Evolutionary conservation across 2,329 filamentous ascomycete genomes (phyloP).

Genomic region (Stagonosporopsis chrysanthemi): DNA sequence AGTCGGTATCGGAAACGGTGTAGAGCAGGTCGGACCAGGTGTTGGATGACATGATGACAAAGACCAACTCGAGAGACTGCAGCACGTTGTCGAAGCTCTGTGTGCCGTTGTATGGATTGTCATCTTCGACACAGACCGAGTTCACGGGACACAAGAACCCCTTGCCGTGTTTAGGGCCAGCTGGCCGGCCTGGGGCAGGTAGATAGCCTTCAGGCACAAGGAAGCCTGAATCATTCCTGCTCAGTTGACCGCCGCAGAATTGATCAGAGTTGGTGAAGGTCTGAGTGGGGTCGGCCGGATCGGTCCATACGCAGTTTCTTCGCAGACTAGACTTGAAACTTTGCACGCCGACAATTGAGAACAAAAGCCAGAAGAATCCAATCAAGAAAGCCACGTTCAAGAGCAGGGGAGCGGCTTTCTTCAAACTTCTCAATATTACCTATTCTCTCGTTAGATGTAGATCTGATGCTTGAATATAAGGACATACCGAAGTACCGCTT

Average conservation of each 20-base stretch:
- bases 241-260: slow-evolving; percentile 86
- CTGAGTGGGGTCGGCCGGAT: slow-evolving; percentile 54
- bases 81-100: slow-evolving; percentile 95
- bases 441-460: slow-evolving; percentile 44
- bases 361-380: slow-evolving; percentile 96
- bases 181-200: slow-evolving; percentile 50
- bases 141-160: slow-evolving; percentile 87
- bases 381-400: slow-evolving; percentile 94
- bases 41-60: slow-evolving; percentile 98
- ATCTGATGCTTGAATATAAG: slow-evolving; percentile 15
- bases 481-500: slow-evolving; percentile 83
- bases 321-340: slow-evolving; percentile 73
- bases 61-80: slow-evolving; percentile 91
- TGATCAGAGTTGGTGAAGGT: slow-evolving; percentile 67
- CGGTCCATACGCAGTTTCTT: slow-evolving; percentile 60
- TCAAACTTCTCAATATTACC: slow-evolving; percentile 93
- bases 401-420: slow-evolving; percentile 90
- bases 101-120: slow-evolving; percentile 82
- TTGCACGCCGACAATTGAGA: slow-evolving; percentile 95
- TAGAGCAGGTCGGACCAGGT: slow-evolving; percentile 97
- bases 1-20: slow-evolving; percentile 89
- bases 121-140: slow-evolving; percentile 81
- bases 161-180: slow-evolving; percentile 63
- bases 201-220: slow-evolving; percentile 68
- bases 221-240: slow-evolving; percentile 58